These are phyloP conservation scores for Xylariales sp. DNA, from an alignment of 2,329 filamentous ascomycete species.

Conservation along the genomic window DNA sequence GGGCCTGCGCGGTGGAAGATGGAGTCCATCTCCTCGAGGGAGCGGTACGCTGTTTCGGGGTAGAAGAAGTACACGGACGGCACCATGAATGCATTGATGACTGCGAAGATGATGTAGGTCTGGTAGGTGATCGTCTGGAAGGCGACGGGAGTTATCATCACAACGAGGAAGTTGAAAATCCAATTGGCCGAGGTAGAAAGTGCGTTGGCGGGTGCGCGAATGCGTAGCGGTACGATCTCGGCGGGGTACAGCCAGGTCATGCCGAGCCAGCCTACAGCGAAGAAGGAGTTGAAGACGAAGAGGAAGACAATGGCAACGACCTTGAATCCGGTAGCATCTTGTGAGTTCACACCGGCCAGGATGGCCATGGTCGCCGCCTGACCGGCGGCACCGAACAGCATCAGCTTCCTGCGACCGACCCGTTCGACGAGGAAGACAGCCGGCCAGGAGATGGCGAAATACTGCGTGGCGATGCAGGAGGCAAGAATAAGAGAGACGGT, in stretches of 20 bases:
- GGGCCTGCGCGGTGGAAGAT: conserved; percentile 52
- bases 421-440: conserved; percentile 59
- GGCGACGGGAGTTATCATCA: conserved; percentile 58
- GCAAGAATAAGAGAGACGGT: conserved; percentile 55
- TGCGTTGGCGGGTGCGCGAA: conserved; percentile 53
- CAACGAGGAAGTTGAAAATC: conserved; percentile 61
- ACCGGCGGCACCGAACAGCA: conserved; percentile 65
- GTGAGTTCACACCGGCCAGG: conserved; percentile 39
- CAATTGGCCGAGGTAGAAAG: conserved; percentile 47
- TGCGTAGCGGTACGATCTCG: conserved; percentile 48
- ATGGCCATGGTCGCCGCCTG: conserved; percentile 65
- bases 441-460: conserved; percentile 54
- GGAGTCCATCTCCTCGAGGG: conserved; percentile 61
- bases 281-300: conserved; percentile 50
- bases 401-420: conserved; percentile 65
- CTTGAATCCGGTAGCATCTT: conserved; percentile 18
- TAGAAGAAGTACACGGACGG: conserved; percentile 57
- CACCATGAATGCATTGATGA: conserved; percentile 58
- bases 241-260: conserved; percentile 57
- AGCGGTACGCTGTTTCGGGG: conserved; percentile 59
- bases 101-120: conserved; percentile 63
- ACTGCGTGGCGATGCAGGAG: conserved; percentile 45
- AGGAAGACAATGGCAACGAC: conserved; percentile 34
- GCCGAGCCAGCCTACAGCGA: conserved; percentile 47
- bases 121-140: conserved; percentile 53